Evolutionary conservation across 2,329 filamentous ascomycete species (phyloP), one percentile per base, ranked within the genome.

Genomic region (Amauroascus niger): DNA sequence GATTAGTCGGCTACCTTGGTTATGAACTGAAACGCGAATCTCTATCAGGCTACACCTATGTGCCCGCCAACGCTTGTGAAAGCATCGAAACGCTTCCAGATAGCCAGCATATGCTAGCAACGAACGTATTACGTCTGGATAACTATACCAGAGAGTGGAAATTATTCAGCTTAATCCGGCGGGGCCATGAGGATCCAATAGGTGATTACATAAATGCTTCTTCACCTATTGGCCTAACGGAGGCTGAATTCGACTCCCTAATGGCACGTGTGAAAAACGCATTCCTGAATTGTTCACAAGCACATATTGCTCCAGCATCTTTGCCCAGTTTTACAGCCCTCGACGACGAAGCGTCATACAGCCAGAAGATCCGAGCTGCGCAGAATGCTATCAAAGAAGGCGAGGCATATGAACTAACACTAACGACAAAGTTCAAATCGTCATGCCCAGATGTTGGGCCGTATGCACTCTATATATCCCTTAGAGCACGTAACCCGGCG

Each of bases 361-460:
- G 83, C 60, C 68, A 72, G 2, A 81, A 85, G 60, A 83, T 93
- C n/a, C 70, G 74, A 20, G 67, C 72, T 35, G 93, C 87, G 63
- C 84, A 91, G 63, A 76, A 80, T 3, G 77, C 80, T 57, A 86
- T 95, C 58, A 79, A 82, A 2, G 82, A 84, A 0, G 88, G 88
- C 13, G 82, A 90, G 58, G 89, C 87, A 0, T 95, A 95, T 67
- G 88, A 95, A 65, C 77, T 95, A 6, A 94, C 88, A 60, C 77
- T 94, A 6, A 94, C 88, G 0, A 83, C 82, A 47, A 83, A 88
- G 66, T 88, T 86, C 9, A 77, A 75, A 33, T 79, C 93, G 60
- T 76, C 65, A 18, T 71, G 72, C 58, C 60, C 64, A 20, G 49
- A 49, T 13, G 50, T 32, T 13, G 56, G 55, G 7, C 56, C 56